Evolutionary conservation across 2,329 filamentous ascomycete genomes (phyloP).

Genomic region (Penicillium sp.): DNA sequence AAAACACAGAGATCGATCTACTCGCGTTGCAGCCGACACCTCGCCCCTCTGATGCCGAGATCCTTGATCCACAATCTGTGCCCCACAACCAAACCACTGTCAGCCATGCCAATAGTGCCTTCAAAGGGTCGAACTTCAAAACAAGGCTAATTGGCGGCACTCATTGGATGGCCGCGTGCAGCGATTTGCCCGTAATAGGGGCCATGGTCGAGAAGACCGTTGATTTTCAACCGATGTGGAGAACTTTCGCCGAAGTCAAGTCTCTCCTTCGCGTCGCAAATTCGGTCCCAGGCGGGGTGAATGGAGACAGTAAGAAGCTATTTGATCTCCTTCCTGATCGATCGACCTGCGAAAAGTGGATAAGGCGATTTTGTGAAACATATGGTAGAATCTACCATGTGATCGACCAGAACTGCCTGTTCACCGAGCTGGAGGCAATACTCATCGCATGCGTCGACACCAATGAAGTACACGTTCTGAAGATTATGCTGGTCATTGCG

Average conservation of each 20-base stretch:
- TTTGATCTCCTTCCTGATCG: background rate
- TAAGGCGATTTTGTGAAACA: background rate
- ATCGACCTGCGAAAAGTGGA: background rate
- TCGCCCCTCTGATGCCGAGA: background rate
- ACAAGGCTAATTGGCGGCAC: background rate
- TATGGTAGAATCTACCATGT: background rate
- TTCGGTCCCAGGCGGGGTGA: background rate
- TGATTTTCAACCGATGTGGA: background rate
- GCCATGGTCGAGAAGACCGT: background rate
- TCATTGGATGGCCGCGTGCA: background rate
- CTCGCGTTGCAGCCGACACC: background rate
- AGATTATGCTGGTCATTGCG: background rate
- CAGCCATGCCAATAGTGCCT: background rate
- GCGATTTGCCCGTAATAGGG: background rate
- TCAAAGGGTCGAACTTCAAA: background rate
- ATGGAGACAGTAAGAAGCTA: background rate
- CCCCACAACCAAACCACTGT: background rate
- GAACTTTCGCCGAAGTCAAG: background rate
- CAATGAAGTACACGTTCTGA: background rate
- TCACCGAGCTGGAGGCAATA: background rate
- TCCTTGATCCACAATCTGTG: background rate
- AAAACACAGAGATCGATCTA: background rate
- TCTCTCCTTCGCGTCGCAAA: background rate
- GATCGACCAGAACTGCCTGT: background rate
- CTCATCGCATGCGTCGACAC: background rate